Percentiles rank a stretch among this genome's conserved stretches.
phyloP scores from a whole-genome alignment of 495 filamentous ascomycete species.

The Xylaria venustula region DNA sequence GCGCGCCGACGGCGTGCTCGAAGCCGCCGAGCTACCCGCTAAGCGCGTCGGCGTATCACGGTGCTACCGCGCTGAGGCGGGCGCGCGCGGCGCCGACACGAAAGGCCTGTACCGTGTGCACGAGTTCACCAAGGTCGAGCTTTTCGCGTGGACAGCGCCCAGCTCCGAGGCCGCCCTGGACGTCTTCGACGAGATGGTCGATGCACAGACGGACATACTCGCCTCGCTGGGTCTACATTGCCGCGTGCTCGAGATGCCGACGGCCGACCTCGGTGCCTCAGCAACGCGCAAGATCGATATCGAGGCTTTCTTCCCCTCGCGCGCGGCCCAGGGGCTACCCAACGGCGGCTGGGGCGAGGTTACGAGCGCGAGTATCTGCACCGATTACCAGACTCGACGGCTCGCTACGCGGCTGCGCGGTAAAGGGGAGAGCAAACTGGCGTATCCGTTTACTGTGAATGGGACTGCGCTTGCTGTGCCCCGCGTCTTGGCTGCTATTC shows the following conservation, averaged over 20 bases:
- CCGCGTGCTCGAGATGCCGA: slow-evolving; percentile 90
- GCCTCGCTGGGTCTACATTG: slow-evolving; percentile 74
- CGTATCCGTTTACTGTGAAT: slow-evolving; percentile 84
- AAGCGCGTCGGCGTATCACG: slow-evolving; percentile 80
- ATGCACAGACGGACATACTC: slow-evolving; percentile 82
- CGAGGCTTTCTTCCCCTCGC: slow-evolving; percentile 87
- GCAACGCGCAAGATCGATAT: slow-evolving; percentile 87
- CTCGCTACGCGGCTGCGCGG: slow-evolving; percentile 66
- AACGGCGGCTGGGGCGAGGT: slow-evolving; percentile 93
- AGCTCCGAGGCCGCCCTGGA: slow-evolving; percentile 42
- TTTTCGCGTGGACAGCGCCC: slow-evolving; percentile 82
- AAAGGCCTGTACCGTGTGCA: slow-evolving; percentile 98
- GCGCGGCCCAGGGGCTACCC: slow-evolving; percentile 39
- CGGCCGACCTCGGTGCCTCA: slow-evolving; percentile 80
- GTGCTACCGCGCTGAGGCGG: slow-evolving; percentile 93
- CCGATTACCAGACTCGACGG: slow-evolving; percentile 87
- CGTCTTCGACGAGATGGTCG: slow-evolving; percentile 78
- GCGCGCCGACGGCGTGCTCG: slow-evolving; percentile 70
- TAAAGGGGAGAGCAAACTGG: slow-evolving; percentile 37
- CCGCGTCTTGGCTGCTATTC: slow-evolving; percentile 80
- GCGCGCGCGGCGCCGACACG: slow-evolving; percentile 80
- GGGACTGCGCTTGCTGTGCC: slow-evolving; percentile 93
- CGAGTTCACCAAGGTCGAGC: slow-evolving; percentile 97
- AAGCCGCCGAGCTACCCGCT: slow-evolving; percentile 62
- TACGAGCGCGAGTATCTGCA: slow-evolving; percentile 85